Evolutionary conservation across 805 yeast genomes (phyloP).

Genomic region (Ascoidea asiatica): DNA sequence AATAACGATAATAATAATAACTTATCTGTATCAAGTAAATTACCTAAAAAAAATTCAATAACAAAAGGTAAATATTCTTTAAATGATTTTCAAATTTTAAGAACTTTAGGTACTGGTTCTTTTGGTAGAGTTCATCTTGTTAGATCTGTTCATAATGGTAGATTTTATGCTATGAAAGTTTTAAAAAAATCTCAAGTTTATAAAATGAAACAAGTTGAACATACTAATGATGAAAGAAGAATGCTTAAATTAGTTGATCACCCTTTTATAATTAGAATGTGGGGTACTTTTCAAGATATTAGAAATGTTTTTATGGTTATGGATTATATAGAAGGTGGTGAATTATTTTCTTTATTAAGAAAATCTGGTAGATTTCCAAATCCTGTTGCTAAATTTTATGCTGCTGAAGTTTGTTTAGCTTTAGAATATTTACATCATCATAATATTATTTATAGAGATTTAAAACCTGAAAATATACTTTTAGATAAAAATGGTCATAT

Average conservation of each 20-base stretch:
- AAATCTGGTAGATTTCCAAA: slow-evolving; percentile 87
- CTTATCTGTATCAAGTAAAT: background rate
- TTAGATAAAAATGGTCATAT: slow-evolving; percentile 84
- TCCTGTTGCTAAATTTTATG: slow-evolving; percentile 93
- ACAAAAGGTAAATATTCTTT: slow-evolving; percentile 73
- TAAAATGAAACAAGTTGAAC: slow-evolving; percentile 89
- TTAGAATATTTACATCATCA: slow-evolving; percentile 77
- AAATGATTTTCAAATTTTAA: slow-evolving; percentile 66
- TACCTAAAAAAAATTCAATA: slow-evolving; percentile 11
- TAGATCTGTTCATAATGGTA: slow-evolving; percentile 75
- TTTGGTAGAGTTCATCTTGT: slow-evolving; percentile 91
- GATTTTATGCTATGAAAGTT: slow-evolving; percentile 89
- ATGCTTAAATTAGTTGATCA: slow-evolving; percentile 80
- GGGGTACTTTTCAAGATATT: slow-evolving; percentile 95
- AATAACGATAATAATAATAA: too few species aligned
- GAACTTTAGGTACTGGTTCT: slow-evolving; percentile 92
- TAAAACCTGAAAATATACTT: slow-evolving; percentile 86
- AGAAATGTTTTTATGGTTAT: slow-evolving; percentile 80
- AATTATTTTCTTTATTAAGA: slow-evolving; percentile 70
- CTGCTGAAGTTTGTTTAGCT: slow-evolving; percentile 80
- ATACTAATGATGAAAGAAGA: slow-evolving; percentile 87
- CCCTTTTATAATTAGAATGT: slow-evolving; percentile 84
- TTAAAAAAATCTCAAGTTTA: slow-evolving; percentile 79
- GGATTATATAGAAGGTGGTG: slow-evolving; percentile 97
- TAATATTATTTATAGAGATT: slow-evolving; percentile 80